A percentile compares a stretch with the other conserved stretches of the same genome.
phyloP scores from a whole-genome alignment of 495 filamentous ascomycete species.

The Penicillium steckii region DNA sequence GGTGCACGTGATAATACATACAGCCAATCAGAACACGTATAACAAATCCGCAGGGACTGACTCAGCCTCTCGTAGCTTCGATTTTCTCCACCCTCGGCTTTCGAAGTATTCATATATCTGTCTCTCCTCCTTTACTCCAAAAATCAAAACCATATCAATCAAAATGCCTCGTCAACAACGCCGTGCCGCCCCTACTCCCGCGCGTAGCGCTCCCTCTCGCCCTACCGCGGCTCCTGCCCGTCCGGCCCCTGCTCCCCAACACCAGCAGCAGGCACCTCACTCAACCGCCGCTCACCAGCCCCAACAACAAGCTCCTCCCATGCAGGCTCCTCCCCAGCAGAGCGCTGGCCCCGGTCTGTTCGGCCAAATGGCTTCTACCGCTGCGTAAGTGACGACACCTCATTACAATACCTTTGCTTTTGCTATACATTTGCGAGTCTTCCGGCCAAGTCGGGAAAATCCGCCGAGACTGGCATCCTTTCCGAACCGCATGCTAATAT shows the following conservation, averaged over 20 bases:
- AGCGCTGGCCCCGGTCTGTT: conserved; percentile 72
- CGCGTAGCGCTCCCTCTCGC: conserved; percentile 62
- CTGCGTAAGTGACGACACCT: conserved; percentile 59
- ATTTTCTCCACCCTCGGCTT: conserved; percentile 13
- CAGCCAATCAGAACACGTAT: conserved; percentile 20
- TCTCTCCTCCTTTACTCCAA: conserved; percentile 3
- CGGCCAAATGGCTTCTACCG: conserved; percentile 83
- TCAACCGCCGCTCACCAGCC: conserved; percentile 65
- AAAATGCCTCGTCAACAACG: conserved; percentile 80
- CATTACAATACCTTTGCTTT: not conserved
- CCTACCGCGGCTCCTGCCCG: conserved; percentile 63
- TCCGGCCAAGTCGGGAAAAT: not conserved
- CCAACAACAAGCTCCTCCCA: conserved; percentile 45
- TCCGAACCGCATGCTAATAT: conserved; percentile 7
- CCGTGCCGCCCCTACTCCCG: conserved; percentile 53
- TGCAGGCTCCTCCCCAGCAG: conserved; percentile 47
- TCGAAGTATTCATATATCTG: conserved; percentile 8
- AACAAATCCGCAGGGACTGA: conserved; percentile 8
- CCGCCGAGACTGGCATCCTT: not conserved
- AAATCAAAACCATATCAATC: conserved; percentile 21
- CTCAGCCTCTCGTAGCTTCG: conserved; percentile 15
- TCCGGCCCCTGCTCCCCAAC: conserved; percentile 53
- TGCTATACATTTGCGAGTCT: not conserved
- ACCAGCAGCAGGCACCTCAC: conserved; percentile 48
- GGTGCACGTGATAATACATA: not conserved